Evolutionary conservation across 345 rosid species (phyloP).

Genomic region (Syzygium grande): DNA sequence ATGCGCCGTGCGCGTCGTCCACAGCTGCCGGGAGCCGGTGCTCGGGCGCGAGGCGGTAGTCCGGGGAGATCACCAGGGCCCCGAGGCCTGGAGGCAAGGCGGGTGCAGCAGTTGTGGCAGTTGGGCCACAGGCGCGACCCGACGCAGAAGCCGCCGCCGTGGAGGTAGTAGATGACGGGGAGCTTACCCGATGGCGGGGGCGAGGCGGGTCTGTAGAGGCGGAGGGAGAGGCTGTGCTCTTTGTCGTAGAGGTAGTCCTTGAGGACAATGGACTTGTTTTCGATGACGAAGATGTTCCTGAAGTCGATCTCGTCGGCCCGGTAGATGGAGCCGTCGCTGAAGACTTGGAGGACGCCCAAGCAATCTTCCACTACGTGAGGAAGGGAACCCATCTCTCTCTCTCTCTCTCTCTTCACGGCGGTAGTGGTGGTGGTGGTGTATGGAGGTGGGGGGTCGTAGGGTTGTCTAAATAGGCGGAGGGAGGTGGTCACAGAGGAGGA

Average conservation of each 20-base stretch:
- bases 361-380: slow-evolving; percentile 57
- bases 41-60: slow-evolving; percentile 82
- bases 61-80: slow-evolving; percentile 55
- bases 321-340: slow-evolving; percentile 49
- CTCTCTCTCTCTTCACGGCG: not conserved
- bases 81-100: slow-evolving; percentile 48
- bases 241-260: slow-evolving; percentile 3
- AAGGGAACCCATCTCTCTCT: slow-evolving; percentile 35
- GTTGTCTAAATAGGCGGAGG: not conserved
- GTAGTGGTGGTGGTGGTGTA: not conserved
- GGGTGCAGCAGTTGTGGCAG: slow-evolving; percentile 59
- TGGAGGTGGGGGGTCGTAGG: not conserved
- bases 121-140: slow-evolving; percentile 76
- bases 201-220: not conserved
- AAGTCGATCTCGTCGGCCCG: not conserved
- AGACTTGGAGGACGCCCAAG: slow-evolving; percentile 55
- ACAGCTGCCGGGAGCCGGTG: slow-evolving; percentile 72
- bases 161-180: slow-evolving; percentile 43
- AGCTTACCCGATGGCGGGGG: not conserved
- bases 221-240: slow-evolving; percentile 3
- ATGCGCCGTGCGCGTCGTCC: slow-evolving; percentile 38
- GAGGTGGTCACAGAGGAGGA: not conserved
- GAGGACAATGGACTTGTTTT: not conserved
- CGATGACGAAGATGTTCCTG: not conserved
- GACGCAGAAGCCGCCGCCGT: slow-evolving; percentile 86